Conservation (phyloP, 2,329 filamentous ascomycete species). For the Beauveria medogensis region DNA sequence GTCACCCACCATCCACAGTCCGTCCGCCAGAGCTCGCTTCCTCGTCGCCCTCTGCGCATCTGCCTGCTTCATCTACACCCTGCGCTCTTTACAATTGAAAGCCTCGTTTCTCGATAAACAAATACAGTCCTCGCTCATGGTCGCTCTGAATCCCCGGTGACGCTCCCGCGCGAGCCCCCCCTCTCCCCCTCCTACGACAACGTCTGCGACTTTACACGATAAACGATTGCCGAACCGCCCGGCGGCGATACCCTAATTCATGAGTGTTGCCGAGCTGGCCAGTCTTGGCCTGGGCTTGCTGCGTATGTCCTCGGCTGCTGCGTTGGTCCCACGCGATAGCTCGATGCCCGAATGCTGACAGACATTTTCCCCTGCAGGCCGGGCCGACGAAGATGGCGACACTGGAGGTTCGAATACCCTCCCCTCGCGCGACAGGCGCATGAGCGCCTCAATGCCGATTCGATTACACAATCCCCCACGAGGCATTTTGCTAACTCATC, state of each 20-base stretch:
- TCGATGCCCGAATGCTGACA: not conserved
- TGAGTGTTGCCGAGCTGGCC: constrained; percentile 7
- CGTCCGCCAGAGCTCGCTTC: not conserved
- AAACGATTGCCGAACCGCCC: not conserved
- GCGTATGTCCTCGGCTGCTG: constrained; percentile 1
- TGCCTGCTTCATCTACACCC: not conserved
- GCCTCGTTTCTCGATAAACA: not conserved
- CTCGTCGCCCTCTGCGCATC: not conserved
- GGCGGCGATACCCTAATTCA: not conserved
- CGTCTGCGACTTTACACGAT: not conserved
- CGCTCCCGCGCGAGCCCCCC: constrained; percentile 16
- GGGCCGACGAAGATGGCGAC: constrained; percentile 7
- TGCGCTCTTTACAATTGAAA: not conserved
- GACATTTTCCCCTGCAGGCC: constrained; percentile 1
- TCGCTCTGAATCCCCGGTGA: constrained; percentile 16
- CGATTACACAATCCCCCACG: not conserved
- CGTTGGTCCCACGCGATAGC: not conserved
- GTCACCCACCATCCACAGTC: not conserved
- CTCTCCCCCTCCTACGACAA: constrained; percentile 1
- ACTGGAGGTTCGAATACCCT: constrained; percentile 4
- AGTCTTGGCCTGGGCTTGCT: constrained; percentile 6
- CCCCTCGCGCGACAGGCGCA: not conserved
- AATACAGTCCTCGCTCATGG: constrained; percentile 12
- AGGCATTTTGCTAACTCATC: not conserved
- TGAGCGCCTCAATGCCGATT: not conserved